phyloP scores from a whole-genome alignment of 768 basidiomycete species.

The Pleurotus giganteus region DNA sequence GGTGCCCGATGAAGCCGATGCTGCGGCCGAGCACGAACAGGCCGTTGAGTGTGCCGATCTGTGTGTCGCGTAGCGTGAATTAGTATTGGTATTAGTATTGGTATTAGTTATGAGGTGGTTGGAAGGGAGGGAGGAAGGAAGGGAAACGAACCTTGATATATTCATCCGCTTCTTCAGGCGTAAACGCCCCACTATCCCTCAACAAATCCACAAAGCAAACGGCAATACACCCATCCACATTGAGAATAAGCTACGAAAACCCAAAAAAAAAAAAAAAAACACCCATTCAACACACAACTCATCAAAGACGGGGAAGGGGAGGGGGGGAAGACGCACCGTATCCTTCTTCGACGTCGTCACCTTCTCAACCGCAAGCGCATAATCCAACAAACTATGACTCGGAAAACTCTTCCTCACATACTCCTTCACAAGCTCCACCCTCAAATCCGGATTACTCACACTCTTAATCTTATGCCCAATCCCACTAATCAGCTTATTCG shows the following conservation, averaged over 20 bases:
- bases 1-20: conserved; percentile 97
- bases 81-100: no score
- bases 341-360: conserved; percentile 98
- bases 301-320: no score
- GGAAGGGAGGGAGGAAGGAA: conserved; percentile 6
- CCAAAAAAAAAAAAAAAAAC: not conserved
- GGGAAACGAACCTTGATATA: conserved; percentile 75
- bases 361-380: conserved; percentile 95
- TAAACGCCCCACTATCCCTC: conserved; percentile 91
- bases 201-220: conserved; percentile 96
- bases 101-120: no score
- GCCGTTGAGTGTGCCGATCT: conserved; percentile 92
- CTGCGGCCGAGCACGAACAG: conserved; percentile 96
- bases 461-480: conserved; percentile 99
- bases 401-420: conserved; percentile 97
- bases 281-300: no score
- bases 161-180: conserved; percentile 92
- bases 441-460: conserved; percentile 92
- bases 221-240: conserved; percentile 94
- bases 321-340: conserved; percentile 49
- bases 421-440: conserved; percentile 93
- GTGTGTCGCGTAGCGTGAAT: no score
- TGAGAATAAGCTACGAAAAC: conserved; percentile 73
- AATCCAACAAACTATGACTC: conserved; percentile 87
- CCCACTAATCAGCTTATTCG: conserved; percentile 95